Evolutionary conservation across 148 eudicot species (phyloP), one percentile per base, ranked within the genome.

Genomic region (Camellia sinensis): DNA sequence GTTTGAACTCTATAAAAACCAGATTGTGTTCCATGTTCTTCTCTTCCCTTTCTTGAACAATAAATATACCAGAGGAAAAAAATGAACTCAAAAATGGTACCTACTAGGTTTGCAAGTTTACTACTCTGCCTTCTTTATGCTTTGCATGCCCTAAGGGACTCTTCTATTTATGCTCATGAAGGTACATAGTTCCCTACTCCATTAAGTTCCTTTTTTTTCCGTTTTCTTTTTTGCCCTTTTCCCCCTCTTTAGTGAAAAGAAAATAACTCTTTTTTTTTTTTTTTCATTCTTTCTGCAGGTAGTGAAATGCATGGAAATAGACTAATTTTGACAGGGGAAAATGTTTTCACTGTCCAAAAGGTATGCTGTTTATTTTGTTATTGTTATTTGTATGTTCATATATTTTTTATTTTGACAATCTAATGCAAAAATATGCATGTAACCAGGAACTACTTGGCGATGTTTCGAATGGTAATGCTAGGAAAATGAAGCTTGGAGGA

Each of bases 1-100:
- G 80, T 83, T 80, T 81, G 76, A 68, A 50, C 86, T 90, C 95
- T 89, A 85, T 88, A 92, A 83, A 90, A 80, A 5, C 52, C 84
- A 43, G 79, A 48, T 76, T 77, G 71, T 75, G 77, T 80, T 43
- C 63, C 67, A 61, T 79, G 64, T 29, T 75, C 86, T 80, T 60
- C 89, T 74, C 77, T 63, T 75, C 62, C 79, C 76, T 12, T 71
- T 77, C 68, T 52, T 70, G 60, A 76, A 69, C 56, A 74, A 81
- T 21, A 46, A 29, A 29, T 63, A 29, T 15, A 66, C 62, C 48
- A 53, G 0, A 52, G 62, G 7, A 8, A 67, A 10, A 66, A 48
- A 74, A 40, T 12, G 8, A 18, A 17, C 45, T 64, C 56, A 79
- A 82, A 68, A 67, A 86, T 90, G 87, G 84, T 79, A 80, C 75